These are phyloP conservation scores for Sugiyamaella japonica DNA, from an alignment of 1,139 yeast species.

Conservation along the genomic window DNA sequence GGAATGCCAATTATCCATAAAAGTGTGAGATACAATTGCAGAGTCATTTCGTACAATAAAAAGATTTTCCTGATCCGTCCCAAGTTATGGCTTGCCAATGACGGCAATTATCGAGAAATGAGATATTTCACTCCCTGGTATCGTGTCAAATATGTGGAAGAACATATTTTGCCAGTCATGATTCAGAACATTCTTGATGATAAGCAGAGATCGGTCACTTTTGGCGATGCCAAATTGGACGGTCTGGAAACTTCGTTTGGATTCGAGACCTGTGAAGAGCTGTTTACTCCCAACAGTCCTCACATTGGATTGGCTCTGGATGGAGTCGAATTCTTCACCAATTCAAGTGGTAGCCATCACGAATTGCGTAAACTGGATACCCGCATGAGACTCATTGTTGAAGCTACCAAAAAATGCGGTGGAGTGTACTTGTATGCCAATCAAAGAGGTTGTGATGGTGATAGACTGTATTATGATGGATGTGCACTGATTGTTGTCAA, in stretches of 20 bases:
- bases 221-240: slow-evolving; percentile 88
- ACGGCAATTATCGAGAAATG: slow-evolving; percentile 98
- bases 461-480: slow-evolving; percentile 93
- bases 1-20: slow-evolving; percentile 94
- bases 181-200: slow-evolving; percentile 58
- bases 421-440: slow-evolving; percentile 92
- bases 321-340: slow-evolving; percentile 94
- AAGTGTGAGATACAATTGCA: slow-evolving; percentile 85
- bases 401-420: slow-evolving; percentile 94
- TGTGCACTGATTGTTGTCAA: slow-evolving; percentile 92
- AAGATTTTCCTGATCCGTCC: slow-evolving; percentile 85
- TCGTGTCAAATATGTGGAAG: slow-evolving; percentile 71
- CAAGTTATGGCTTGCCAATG: slow-evolving; percentile 88
- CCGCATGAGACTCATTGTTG: slow-evolving; percentile 78
- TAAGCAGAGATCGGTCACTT: slow-evolving; percentile 58
- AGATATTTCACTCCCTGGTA: slow-evolving; percentile 95
- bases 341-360: slow-evolving; percentile 95
- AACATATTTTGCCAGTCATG: slow-evolving; percentile 65
- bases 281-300: slow-evolving; percentile 94
- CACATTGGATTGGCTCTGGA: slow-evolving; percentile 89
- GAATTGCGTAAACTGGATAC: slow-evolving; percentile 87
- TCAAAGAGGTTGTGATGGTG: slow-evolving; percentile 98
- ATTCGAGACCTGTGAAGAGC: slow-evolving; percentile 95
- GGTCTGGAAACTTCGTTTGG: slow-evolving; percentile 88
- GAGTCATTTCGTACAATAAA: slow-evolving; percentile 78